Conservation (phyloP, 257 asterid genomes). For the Penstemon barbatus region DNA sequence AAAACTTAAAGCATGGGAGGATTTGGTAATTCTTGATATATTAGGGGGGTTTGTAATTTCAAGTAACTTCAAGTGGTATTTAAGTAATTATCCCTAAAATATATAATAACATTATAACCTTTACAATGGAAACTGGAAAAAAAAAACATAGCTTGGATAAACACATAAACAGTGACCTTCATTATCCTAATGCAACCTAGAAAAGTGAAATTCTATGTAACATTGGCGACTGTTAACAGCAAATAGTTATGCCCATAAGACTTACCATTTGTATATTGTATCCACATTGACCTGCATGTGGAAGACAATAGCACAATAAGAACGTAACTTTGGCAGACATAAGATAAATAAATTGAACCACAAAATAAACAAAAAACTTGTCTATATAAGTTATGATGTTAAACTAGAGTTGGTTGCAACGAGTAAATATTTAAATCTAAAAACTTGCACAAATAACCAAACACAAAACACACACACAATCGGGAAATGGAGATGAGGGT, state of each 20-base stretch:
- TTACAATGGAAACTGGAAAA: conserved; percentile 12
- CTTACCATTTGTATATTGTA: conserved; percentile 66
- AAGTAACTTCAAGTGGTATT: no score
- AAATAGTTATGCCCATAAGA: conserved; percentile 4
- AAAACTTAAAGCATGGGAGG: no score
- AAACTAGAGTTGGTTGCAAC: background rate
- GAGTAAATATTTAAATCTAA: no score
- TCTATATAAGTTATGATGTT: conserved; percentile 3
- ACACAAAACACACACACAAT: no score
- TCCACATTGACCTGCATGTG: conserved; percentile 84
- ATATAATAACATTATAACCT: conserved; percentile 14
- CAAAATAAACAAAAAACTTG: conserved; percentile 3
- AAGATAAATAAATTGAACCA: conserved; percentile 27
- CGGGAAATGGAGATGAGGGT: no score
- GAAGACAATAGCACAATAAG: conserved; percentile 33
- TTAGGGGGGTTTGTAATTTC: no score
- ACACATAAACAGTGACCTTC: conserved; percentile 9
- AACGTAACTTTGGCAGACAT: conserved; percentile 20
- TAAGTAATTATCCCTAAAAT: background rate
- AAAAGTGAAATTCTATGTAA: background rate
- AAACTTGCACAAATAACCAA: no score
- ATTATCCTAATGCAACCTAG: conserved; percentile 7
- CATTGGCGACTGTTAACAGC: background rate
- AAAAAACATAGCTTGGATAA: conserved; percentile 12
- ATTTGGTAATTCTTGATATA: no score